Percentiles rank a stretch among this genome's conserved stretches.
These are phyloP conservation scores for Conidiobolus incongruus DNA, from an alignment of 371 early-diverging fungal genomes.

Conservation along the genomic window DNA sequence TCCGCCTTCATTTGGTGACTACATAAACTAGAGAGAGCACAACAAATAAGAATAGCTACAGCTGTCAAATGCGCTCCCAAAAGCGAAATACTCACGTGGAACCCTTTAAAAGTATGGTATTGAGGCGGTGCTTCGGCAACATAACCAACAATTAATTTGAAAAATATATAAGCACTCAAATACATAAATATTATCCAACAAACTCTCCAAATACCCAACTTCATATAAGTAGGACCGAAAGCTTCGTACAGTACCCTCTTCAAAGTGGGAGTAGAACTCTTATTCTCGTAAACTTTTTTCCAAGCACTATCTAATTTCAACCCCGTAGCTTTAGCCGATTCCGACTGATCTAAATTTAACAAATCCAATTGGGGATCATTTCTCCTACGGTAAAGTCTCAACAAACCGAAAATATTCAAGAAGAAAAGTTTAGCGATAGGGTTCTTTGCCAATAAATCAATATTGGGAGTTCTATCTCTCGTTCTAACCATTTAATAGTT, in stretches of 20 bases:
- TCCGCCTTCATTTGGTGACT: no score
- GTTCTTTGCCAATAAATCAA: no score
- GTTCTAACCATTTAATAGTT: no score
- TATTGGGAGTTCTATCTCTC: no score
- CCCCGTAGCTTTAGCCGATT: background rate
- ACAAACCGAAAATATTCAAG: slow-evolving; percentile 10
- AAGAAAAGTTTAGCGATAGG: no score
- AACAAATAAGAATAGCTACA: no score
- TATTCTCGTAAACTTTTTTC: background rate
- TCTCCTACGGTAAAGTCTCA: slow-evolving; percentile 1
- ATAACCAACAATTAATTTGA: slow-evolving; percentile 17
- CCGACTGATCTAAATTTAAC: background rate
- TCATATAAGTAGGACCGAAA: slow-evolving; percentile 19
- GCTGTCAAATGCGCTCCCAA: no score
- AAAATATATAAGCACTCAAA: slow-evolving; percentile 18
- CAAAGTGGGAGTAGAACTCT: slow-evolving; percentile 7
- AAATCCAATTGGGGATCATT: slow-evolving; percentile 1
- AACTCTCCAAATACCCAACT: slow-evolving; percentile 27
- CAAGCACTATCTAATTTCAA: background rate
- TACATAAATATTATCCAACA: slow-evolving; percentile 31
- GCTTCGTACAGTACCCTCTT: slow-evolving; percentile 15
- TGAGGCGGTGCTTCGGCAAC: no score
- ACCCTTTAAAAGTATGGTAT: no score
- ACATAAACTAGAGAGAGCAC: no score
- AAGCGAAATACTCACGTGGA: no score